Evolutionary conservation across 805 yeast species (phyloP).

Genomic region (Kluyveromyces aestuarii): DNA sequence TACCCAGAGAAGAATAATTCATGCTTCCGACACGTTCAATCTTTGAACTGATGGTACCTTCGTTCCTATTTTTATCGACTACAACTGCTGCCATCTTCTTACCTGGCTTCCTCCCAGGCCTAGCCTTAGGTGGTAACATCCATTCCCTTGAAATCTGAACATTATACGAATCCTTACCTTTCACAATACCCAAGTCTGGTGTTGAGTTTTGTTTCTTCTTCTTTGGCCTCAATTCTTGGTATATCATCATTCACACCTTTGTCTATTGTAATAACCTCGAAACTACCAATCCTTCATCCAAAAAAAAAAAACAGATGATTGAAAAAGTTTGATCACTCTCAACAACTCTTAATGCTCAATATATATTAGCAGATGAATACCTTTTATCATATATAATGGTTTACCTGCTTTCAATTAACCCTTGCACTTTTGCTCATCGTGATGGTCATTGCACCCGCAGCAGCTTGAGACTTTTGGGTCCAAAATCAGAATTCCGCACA

Average conservation of each 20-base stretch:
- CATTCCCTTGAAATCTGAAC: conserved; percentile 46
- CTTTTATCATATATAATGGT: too few relatives aligned
- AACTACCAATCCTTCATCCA: neutral
- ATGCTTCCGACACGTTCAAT: conserved; percentile 2
- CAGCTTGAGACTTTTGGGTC: too few relatives aligned
- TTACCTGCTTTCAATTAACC: too few relatives aligned
- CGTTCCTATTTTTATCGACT: neutral
- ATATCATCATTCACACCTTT: neutral
- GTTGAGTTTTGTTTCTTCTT: neutral
- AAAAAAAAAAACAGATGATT: neutral
- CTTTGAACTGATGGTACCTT: neutral
- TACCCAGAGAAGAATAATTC: neutral
- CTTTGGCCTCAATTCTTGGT: conserved; percentile 4
- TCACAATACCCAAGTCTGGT: neutral
- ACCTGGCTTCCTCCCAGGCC: conserved; percentile 54
- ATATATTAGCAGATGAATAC: too few relatives aligned
- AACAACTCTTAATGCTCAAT: too few relatives aligned
- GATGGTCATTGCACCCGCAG: too few relatives aligned
- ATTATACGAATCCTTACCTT: neutral
- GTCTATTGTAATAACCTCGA: neutral
- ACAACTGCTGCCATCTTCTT: neutral
- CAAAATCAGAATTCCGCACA: too few relatives aligned
- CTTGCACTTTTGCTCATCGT: too few relatives aligned
- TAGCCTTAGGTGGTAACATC: conserved; percentile 75
- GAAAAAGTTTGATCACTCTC: too few relatives aligned